Evolutionary conservation across 306 rosid genomes (phyloP), one percentile per base, ranked within the genome.

Genomic region (Begonia masoniana): DNA sequence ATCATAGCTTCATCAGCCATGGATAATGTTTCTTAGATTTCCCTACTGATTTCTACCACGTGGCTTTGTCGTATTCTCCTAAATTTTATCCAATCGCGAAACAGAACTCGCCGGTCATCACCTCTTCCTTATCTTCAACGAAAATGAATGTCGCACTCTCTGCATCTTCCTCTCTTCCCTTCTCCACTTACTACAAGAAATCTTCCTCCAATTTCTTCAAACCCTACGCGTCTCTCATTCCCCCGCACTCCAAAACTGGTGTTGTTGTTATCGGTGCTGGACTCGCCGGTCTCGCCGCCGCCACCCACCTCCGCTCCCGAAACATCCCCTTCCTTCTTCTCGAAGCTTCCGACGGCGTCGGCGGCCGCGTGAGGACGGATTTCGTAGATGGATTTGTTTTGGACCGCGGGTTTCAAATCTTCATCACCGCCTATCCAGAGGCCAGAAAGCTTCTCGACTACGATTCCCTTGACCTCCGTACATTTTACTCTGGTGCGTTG

Each of bases 371-470:
- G 52, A 59, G 88, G 11, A 85, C 97, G 2, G 94, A 91, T 57
- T 7, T 47, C 51, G 72, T 85, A 2, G 82, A 85, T 48, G 96
- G 86, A 51, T 91, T 83, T 74, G 77, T 71, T 52, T 84, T 91
- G 6, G 92, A 91, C 74, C 92, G 88, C 2, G 88, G 97, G 41
- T 91, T 91, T 68, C 88, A 91, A 66, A 91, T 91, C 75, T 86
- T 91, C 78, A 91, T 91, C 69, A 91, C 97, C 1, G 92, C 84
- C 3, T 86, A 91, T 53, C 94, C 92, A 0, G 84, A 91, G 75
- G 96, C 94, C 47, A 71, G 61, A 19, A 78, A 68, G 14, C 92
- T 91, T 46, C 92, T 86, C 62, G 47, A 85, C 42, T 91, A 83
- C 66, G 19, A 70, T 49, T 41, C 84, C 49, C 72, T 85, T 4